Evolutionary conservation across 2,329 filamentous ascomycete genomes (phyloP), one percentile per base, ranked within the genome.

Genomic region (Moelleriella libera): DNA sequence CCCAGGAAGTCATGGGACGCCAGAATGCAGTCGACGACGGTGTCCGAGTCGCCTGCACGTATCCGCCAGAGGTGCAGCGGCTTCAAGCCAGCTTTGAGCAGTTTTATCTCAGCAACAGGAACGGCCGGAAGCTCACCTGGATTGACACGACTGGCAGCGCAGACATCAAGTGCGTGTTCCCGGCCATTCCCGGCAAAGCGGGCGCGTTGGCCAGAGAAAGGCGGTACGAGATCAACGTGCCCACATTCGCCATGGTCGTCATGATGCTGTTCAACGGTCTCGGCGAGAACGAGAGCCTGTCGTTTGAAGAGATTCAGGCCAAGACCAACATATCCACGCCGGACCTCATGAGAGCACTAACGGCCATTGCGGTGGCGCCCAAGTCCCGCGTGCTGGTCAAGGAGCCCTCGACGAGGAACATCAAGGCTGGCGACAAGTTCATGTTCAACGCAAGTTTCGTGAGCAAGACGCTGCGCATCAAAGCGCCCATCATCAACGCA

Each of bases 161-260:
- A 2, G 92, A 97, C 59, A 75, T 98, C 55, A 82, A 83, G 49
- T 92, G 87, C 51, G 70, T 80, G 40, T 82, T 98, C 65, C 82
- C 83, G 34, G 76, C 79, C 58, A 71, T 85, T 1, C 75, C 79
- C 40, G 83, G 84, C 34, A 88, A 88, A 57, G 76, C 81, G 2
- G 71, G 75, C 0, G 63, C 68, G 0, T 61, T 82, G 28, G 72
- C 75, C 49, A 78, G 75, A 49, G 82, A 85, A 53, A 75, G 84
- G 34, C 81, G 83, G 37, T 90, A 97, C 59, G 92, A 98, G 57
- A 71, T 98, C 48, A 95, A 88, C 51, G 88, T 94, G 21, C 84
- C 88, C 1, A 97, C 92, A 0, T 92, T 92, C 61, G 88, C 82
- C 56, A 95, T 97, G 86, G 69, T 96, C 21, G 81, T 97, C 29